Base-by-base conservation (phyloP, 2,329 filamentous ascomycete species). In the Trichoderma cornu-damae region DNA sequence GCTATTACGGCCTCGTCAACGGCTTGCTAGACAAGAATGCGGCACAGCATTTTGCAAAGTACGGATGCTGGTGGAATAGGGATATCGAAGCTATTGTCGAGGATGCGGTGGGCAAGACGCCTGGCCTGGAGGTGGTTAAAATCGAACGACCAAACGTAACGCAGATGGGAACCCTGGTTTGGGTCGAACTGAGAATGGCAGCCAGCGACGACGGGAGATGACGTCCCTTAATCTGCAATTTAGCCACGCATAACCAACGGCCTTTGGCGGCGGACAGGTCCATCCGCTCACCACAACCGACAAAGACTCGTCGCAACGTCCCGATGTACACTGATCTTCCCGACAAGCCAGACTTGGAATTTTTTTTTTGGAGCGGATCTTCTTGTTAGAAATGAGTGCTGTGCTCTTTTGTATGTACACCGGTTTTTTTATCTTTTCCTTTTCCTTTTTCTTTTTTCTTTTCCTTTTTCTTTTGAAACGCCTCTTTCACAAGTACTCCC, bases 51-150 rank as follows among this genome's bases (percentile, higher is more conserved):
- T 85, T 84, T 58, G 71, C 74, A 20, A 77, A 79, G 63, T 86
- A 82, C 65, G 84, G 84, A 2, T 87, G 84, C 71, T 86, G 84
- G 84, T 86, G 83, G 83, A 87, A 87, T 70, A 74, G 84, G 52
- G 83, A 86, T 65, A 79, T 87, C 59, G 78, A 79, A 63, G 70
- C 65, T 32, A 74, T 86, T 28, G 76, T 86, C 7, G 70, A 75
- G 53, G 74, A 77, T 59, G 83, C 81, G 28, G 72, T 72, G 18
- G 61, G 64, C 50, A 66, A 67, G 49, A 73, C 79, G 3, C 80
- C 79, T 0, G 81, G 82, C 2, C 70, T 87, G 49, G 79, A 84
- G 66, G 71, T 86, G 38, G 76, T 85, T 42, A 71, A 74, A 60
- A 66, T 85, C 20, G 72, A 79, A 62, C 74, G 79, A 50, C 81